A percentile compares a stretch with the other conserved stretches of the same genome.
Conservation (phyloP, 2,329 filamentous ascomycete species). For the Cercospora beticola region DNA sequence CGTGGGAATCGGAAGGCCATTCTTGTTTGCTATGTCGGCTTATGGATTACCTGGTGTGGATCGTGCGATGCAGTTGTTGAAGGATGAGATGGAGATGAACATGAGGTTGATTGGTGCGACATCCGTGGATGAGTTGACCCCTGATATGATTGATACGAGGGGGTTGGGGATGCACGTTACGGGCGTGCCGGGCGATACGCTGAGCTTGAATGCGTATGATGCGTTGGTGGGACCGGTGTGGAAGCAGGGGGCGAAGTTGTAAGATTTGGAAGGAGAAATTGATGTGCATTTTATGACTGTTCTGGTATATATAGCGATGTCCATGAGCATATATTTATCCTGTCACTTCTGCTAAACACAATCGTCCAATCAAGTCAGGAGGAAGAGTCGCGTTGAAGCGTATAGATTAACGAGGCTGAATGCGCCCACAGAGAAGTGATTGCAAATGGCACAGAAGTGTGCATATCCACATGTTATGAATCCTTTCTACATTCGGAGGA, state of each 20-base stretch:
- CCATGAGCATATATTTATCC: not conserved
- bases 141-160: slow-evolving; percentile 74
- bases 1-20: slow-evolving; percentile 90
- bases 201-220: slow-evolving; percentile 58
- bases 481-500: not conserved
- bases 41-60: slow-evolving; percentile 88
- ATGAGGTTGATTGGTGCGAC: slow-evolving; percentile 89
- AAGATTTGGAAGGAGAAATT: not conserved
- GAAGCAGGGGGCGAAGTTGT: slow-evolving; percentile 34
- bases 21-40: slow-evolving; percentile 92
- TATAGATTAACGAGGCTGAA: no score
- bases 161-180: slow-evolving; percentile 64
- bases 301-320: not conserved
- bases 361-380: not conserved
- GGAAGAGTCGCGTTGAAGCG: not conserved
- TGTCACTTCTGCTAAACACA: not conserved
- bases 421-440: not conserved
- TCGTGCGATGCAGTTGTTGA: slow-evolving; percentile 71
- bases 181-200: slow-evolving; percentile 60
- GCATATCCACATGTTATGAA: not conserved
- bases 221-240: slow-evolving; percentile 43
- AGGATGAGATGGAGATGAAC: slow-evolving; percentile 97
- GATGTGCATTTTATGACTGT: not conserved
- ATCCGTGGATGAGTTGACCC: slow-evolving; percentile 73
- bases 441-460: not conserved